A percentile compares a stretch with the other conserved stretches of the same genome.
Conservation (phyloP, 768 basidiomycete species). For the Auricularia heimuer region DNA sequence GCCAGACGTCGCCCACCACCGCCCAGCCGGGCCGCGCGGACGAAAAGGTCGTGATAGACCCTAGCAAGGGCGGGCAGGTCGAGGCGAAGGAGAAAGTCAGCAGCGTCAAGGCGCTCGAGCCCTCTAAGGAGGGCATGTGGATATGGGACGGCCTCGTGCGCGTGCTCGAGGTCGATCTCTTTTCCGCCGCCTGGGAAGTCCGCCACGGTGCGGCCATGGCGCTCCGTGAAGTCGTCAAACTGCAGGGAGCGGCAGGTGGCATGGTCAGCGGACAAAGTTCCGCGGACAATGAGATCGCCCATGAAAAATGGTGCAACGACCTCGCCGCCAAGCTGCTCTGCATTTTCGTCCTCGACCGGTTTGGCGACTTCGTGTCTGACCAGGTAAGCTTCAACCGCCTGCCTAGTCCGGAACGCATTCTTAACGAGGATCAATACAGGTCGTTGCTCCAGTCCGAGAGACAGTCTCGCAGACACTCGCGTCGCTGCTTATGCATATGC, state of each 20-base stretch:
- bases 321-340: constrained; percentile 78
- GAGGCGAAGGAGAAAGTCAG: constrained; percentile 25
- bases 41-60: constrained; percentile 70
- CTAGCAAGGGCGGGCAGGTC: constrained; percentile 77
- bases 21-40: constrained; percentile 23
- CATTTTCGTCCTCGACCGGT: constrained; percentile 91
- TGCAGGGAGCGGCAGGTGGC: constrained; percentile 74
- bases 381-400: constrained; percentile 35
- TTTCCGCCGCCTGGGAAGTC: constrained; percentile 84
- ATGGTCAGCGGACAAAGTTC: constrained; percentile 53
- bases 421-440: constrained; percentile 25
- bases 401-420: too few relatives aligned
- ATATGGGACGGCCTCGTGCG: constrained; percentile 78
- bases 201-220: constrained; percentile 92
- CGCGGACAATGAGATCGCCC: constrained; percentile 53
- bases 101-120: constrained; percentile 56
- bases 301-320: constrained; percentile 85
- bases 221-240: constrained; percentile 74
- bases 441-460: constrained; percentile 94
- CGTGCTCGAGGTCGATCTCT: constrained; percentile 72
- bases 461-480: constrained; percentile 92
- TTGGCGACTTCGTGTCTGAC: constrained; percentile 95
- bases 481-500: constrained; percentile 81
- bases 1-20: constrained; percentile 41
- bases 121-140: constrained; percentile 63